These are phyloP conservation scores for Closterium sp. DNA, from an alignment of 139 green algal genomes.

Conservation along the genomic window DNA sequence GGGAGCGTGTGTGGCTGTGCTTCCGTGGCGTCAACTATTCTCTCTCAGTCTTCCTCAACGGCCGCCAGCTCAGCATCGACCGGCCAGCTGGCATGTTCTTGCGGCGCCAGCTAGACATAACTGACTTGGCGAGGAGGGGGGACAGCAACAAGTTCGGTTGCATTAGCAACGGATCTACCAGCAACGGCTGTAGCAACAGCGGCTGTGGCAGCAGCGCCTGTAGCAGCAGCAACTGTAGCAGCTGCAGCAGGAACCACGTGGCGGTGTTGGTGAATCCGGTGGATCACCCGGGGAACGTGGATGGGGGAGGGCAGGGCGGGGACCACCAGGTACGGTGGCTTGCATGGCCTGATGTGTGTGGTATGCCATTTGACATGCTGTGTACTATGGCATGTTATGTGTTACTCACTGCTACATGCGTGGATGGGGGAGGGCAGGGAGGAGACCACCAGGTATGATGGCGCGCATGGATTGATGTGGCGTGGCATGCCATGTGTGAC, in stretches of 20 bases:
- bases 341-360: background rate
- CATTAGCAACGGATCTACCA: background rate
- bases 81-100: slow-evolving; percentile 53
- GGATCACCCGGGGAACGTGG: slow-evolving; percentile 50
- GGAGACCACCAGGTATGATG: too few relatives aligned
- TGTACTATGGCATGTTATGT: too few relatives aligned
- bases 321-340: slow-evolving; percentile 34
- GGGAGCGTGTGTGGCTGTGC: slow-evolving; percentile 31
- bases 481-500: too few relatives aligned
- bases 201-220: background rate
- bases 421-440: too few relatives aligned
- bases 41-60: slow-evolving; percentile 37
- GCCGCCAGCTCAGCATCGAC: background rate
- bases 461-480: too few relatives aligned
- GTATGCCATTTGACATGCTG: background rate
- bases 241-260: slow-evolving; percentile 44
- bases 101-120: slow-evolving; percentile 45
- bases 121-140: background rate
- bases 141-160: background rate
- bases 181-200: background rate
- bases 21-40: slow-evolving; percentile 54
- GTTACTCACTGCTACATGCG: too few relatives aligned
- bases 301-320: slow-evolving; percentile 50
- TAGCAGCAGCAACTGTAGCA: background rate
- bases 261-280: slow-evolving; percentile 49